Conservation (phyloP, 2,329 filamentous ascomycete genomes). For the Curvularia verruculosa region DNA sequence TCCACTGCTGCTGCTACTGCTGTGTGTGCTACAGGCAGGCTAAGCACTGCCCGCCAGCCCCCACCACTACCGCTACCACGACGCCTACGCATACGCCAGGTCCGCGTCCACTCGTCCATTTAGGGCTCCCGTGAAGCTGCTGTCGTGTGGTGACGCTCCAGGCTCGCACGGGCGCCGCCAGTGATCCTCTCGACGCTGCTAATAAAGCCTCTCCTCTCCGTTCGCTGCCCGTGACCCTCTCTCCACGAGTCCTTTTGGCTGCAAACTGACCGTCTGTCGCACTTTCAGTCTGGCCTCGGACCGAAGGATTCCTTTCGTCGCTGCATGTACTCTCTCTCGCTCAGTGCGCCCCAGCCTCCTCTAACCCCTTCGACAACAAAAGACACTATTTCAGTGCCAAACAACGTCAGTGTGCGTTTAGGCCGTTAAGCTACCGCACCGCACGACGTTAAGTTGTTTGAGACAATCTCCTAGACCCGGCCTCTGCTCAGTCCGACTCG, state of each 20-base stretch:
- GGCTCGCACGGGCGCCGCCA: constrained; percentile 26
- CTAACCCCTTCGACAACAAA: neutral
- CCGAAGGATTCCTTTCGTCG: constrained; percentile 45
- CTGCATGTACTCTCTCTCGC: constrained; percentile 40
- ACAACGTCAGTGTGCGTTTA: constrained; percentile 38
- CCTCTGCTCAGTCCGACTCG: constrained; percentile 32
- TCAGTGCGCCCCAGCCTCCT: constrained; percentile 32
- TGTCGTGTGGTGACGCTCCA: constrained; percentile 24
- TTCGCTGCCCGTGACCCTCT: constrained; percentile 27
- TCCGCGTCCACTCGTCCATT: constrained; percentile 33
- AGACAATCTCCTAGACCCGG: constrained; percentile 41
- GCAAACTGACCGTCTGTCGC: constrained; percentile 44
- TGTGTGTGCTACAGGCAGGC: constrained; percentile 28
- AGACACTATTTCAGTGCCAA: constrained; percentile 31
- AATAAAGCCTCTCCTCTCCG: constrained; percentile 24
- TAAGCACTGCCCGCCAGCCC: constrained; percentile 25
- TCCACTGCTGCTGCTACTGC: constrained; percentile 14
- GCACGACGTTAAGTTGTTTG: constrained; percentile 44
- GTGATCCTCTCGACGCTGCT: constrained; percentile 22
- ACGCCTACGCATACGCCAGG: constrained; percentile 23
- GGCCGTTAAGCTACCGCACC: constrained; percentile 41
- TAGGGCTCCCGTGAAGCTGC: constrained; percentile 29
- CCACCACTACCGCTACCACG: constrained; percentile 14
- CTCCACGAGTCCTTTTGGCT: constrained; percentile 33
- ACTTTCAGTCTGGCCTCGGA: constrained; percentile 43